phyloP scores from a whole-genome alignment of 192 early-diverging fungal genomes.

The Linnemannia zychae region DNA sequence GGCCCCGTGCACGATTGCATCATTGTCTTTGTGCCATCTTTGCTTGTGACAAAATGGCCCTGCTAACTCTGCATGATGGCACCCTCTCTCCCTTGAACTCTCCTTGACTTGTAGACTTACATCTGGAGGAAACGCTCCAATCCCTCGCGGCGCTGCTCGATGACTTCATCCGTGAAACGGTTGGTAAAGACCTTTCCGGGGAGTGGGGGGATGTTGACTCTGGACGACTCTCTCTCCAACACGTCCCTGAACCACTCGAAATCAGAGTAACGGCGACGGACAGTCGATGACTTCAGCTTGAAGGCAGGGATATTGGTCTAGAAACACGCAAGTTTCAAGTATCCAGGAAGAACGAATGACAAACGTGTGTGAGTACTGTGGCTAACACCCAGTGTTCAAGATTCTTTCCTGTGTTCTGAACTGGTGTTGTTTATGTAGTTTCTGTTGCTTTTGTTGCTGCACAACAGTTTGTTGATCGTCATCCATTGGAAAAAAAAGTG shows the following conservation, averaged over 20 bases:
- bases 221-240: conserved; percentile 89
- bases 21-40: neutral
- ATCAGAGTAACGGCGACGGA: conserved; percentile 95
- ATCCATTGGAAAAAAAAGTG: neutral
- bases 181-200: conserved; percentile 98
- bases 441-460: neutral
- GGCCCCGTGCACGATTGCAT: conserved; percentile 1
- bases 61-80: neutral
- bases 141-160: conserved; percentile 90
- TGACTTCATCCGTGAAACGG: conserved; percentile 95
- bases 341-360: neutral
- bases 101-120: conserved; percentile 62
- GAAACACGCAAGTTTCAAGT: neutral
- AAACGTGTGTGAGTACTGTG: conserved; percentile 11
- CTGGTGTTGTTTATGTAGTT: neutral
- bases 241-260: conserved; percentile 99
- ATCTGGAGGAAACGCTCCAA: conserved; percentile 97
- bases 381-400: neutral
- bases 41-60: neutral
- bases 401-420: neutral
- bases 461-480: neutral
- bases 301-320: conserved; percentile 98
- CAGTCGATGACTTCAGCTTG: conserved; percentile 85
- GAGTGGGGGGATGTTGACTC: conserved; percentile 95
- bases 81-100: neutral